Evolutionary conservation across 2,329 filamentous ascomycete species (phyloP).

Genomic region (Penicillium digitatum): DNA sequence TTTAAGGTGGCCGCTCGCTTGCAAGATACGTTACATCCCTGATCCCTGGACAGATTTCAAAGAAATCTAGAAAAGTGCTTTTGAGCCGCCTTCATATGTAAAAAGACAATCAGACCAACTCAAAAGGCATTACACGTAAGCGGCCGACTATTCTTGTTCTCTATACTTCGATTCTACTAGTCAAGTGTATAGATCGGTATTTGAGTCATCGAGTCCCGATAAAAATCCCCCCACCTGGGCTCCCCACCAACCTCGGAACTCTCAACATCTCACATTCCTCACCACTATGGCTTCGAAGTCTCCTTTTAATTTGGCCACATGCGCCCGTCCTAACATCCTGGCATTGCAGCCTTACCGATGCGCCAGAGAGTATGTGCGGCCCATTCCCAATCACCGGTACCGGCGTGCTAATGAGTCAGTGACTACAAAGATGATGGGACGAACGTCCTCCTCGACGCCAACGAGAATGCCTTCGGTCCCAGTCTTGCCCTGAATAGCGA

Average conservation of each 20-base stretch:
- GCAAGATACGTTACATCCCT: no score
- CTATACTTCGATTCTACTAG: no score
- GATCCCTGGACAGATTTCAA: no score
- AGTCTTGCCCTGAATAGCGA: conserved; percentile 57
- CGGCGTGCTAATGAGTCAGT: conserved; percentile 48
- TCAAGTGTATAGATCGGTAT: conserved; percentile 7
- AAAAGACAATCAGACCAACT: no score
- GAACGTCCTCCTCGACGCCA: conserved; percentile 93
- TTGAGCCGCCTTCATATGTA: no score
- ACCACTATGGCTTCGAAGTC: conserved; percentile 42
- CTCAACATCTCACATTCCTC: not conserved
- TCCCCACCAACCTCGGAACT: not conserved
- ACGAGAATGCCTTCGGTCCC: conserved; percentile 94
- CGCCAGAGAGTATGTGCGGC: conserved; percentile 68
- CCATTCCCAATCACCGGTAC: conserved; percentile 9
- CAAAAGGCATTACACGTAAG: no score
- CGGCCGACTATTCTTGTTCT: no score
- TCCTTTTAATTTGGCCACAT: conserved; percentile 68
- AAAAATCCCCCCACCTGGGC: conserved; percentile 1
- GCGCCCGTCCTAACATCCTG: conserved; percentile 72
- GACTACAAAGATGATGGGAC: conserved; percentile 99
- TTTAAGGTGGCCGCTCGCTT: no score
- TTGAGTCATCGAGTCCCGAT: conserved; percentile 9
- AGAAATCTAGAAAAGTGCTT: no score
- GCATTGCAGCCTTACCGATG: conserved; percentile 74